Evolutionary conservation across 768 basidiomycete genomes (phyloP), one percentile per base, ranked within the genome.

Genomic region (Boletus subparvulus): DNA sequence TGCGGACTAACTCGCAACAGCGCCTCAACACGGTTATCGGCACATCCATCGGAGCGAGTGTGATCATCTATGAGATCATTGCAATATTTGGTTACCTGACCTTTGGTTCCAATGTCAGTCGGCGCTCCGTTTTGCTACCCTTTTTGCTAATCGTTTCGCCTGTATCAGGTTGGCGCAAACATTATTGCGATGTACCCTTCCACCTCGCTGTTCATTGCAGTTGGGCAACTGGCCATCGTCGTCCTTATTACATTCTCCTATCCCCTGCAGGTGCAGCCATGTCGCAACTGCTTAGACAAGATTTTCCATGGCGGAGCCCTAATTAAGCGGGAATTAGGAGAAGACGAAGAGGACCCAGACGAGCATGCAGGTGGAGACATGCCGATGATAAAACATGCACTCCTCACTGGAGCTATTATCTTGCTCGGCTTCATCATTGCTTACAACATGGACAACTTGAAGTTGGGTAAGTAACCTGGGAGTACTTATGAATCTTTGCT

Each of bases 141-240:
- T 4, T 40, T 35, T 54, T 8, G 51, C 54, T 63, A 11, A 68
- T 41, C 6, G 4, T 43, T 24, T 17, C 12, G 24, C 8, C 7
- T 45, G 43, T 14, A 16, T 48, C 62, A 91, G 85, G 93, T 98
- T 61, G 88, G 90, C 33, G 84, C 88, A 39, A 97, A 98, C 74
- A 90, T 98, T 64, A 91, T 98, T 61, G 92, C 92, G 24, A 97
- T 96, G 91, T 94, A 93, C 66, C 90, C 90, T 4, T 83, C 87
- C 7, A 94, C 92, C 0, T 94, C 94, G 37, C 74, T 95, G 41
- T 93, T 97, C 73, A 89, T 99, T 61, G 94, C 96, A 33, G 65
- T 95, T 55, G 96, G 96, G 10, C 93, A 97, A 65, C 74, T 96
- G 11, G 97, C 95, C 12, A 97, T 99, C 69, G 89, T 93, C 39